Percentiles rank a stretch among this genome's conserved stretches.
Conservation (phyloP, 2,329 filamentous ascomycete species). For the Pseudocercospora fuligena region DNA sequence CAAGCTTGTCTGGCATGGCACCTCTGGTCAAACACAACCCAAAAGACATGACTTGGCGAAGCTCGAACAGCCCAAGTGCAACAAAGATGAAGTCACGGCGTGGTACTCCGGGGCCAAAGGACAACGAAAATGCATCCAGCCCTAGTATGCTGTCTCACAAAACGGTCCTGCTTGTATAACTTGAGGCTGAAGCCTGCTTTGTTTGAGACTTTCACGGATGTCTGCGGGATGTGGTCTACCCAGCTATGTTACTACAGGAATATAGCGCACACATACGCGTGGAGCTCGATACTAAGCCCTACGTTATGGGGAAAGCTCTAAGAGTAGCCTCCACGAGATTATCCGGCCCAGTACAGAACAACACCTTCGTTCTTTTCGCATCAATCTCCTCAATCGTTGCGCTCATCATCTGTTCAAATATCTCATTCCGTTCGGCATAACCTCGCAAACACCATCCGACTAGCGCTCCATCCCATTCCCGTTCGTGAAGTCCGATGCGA, state of each 20-base stretch:
- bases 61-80: neutral
- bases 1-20: constrained; percentile 5
- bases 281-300: too few relatives aligned
- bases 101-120: neutral
- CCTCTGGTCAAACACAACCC: neutral
- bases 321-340: neutral
- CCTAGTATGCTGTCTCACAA: neutral
- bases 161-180: neutral
- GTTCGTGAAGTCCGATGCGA: neutral
- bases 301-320: neutral
- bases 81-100: neutral
- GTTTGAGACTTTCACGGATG: too few relatives aligned
- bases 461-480: constrained; percentile 6
- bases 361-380: neutral
- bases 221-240: too few relatives aligned
- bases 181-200: too few relatives aligned
- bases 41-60: neutral
- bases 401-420: constrained; percentile 13
- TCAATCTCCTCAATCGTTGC: constrained; percentile 5
- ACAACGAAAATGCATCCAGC: neutral
- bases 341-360: constrained; percentile 11
- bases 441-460: constrained; percentile 14
- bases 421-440: neutral
- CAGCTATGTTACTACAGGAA: too few relatives aligned
- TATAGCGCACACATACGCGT: too few relatives aligned